phyloP scores from a whole-genome alignment of 140 eudicot genomes.

The Senecio squalidus region DNA sequence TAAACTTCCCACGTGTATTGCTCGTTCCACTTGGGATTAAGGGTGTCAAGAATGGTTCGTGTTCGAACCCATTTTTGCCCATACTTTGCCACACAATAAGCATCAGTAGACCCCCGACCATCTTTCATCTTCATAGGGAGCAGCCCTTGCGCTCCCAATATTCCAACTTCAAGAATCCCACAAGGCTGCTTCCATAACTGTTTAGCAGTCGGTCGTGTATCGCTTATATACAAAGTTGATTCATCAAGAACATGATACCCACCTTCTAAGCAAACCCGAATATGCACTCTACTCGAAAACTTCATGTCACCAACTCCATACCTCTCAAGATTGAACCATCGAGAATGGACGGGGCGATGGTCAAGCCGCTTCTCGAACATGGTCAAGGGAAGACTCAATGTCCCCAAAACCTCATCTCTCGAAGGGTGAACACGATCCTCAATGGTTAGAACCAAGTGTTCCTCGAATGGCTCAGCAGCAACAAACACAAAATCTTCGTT shows the following conservation, averaged over 20 bases:
- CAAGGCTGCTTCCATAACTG: slow-evolving; percentile 57
- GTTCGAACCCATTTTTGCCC: slow-evolving; percentile 61
- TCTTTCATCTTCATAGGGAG: slow-evolving; percentile 55
- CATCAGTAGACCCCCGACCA: slow-evolving; percentile 47
- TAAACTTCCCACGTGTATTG: slow-evolving; percentile 66
- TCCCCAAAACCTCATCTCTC: slow-evolving; percentile 36
- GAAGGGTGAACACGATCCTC: slow-evolving; percentile 37
- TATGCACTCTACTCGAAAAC: slow-evolving; percentile 36
- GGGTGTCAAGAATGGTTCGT: slow-evolving; percentile 40
- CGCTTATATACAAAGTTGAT: slow-evolving; percentile 41
- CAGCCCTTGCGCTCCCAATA: slow-evolving; percentile 46
- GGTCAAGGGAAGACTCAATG: slow-evolving; percentile 31
- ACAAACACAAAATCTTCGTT: slow-evolving; percentile 47
- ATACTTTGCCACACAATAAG: slow-evolving; percentile 52
- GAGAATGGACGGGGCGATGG: slow-evolving; percentile 38
- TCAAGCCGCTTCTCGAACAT: slow-evolving; percentile 42
- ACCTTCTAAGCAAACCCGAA: slow-evolving; percentile 44
- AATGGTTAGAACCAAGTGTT: slow-evolving; percentile 33
- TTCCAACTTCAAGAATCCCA: slow-evolving; percentile 53
- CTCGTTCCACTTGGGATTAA: slow-evolving; percentile 55
- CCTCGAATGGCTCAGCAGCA: slow-evolving; percentile 44
- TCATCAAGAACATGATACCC: slow-evolving; percentile 45
- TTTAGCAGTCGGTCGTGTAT: slow-evolving; percentile 41
- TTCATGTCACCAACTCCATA: slow-evolving; percentile 30
- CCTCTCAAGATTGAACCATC: slow-evolving; percentile 45